Percentiles rank a stretch among this genome's conserved stretches.
Conservation (phyloP, 495 filamentous ascomycete genomes). For the Lepidopterella palustris region DNA sequence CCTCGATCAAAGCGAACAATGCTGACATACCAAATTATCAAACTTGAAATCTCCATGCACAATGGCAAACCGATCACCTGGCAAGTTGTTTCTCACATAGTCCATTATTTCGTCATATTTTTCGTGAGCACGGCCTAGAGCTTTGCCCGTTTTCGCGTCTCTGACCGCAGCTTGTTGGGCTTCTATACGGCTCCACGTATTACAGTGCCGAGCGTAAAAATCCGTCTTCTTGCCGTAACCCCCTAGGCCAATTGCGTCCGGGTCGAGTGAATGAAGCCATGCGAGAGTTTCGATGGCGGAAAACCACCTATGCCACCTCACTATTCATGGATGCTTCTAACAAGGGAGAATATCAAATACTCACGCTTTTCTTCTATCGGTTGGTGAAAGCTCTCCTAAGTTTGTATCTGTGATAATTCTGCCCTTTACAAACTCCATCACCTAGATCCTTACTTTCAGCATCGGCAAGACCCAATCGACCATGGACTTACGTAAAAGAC, state of each 20-base stretch:
- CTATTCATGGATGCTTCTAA: too few relatives aligned
- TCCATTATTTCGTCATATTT: constrained; percentile 24
- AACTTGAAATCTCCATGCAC: constrained; percentile 27
- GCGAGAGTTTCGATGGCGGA: constrained; percentile 26
- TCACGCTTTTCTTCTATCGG: constrained; percentile 16
- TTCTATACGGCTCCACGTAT: constrained; percentile 27
- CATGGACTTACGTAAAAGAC: constrained; percentile 17
- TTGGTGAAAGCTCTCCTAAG: constrained; percentile 8
- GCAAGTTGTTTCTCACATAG: constrained; percentile 15
- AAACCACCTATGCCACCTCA: too few relatives aligned
- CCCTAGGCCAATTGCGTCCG: constrained; percentile 19
- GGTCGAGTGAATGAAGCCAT: constrained; percentile 24
- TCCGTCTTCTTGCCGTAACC: constrained; percentile 26
- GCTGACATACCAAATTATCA: constrained; percentile 24
- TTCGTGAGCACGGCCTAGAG: constrained; percentile 19
- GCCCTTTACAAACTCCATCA: constrained; percentile 27
- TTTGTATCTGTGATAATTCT: constrained; percentile 24
- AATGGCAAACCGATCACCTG: constrained; percentile 13
- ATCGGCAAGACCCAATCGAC: too few relatives aligned
- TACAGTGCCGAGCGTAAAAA: constrained; percentile 28
- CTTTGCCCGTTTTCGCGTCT: constrained; percentile 15
- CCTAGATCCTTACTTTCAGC: constrained; percentile 3
- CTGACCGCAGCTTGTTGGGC: constrained; percentile 22
- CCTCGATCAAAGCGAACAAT: too few relatives aligned
- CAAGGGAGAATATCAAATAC: too few relatives aligned